Evolutionary conservation across 2,329 filamentous ascomycete genomes (phyloP).

Genomic region (Sporothrix variecibatus): DNA sequence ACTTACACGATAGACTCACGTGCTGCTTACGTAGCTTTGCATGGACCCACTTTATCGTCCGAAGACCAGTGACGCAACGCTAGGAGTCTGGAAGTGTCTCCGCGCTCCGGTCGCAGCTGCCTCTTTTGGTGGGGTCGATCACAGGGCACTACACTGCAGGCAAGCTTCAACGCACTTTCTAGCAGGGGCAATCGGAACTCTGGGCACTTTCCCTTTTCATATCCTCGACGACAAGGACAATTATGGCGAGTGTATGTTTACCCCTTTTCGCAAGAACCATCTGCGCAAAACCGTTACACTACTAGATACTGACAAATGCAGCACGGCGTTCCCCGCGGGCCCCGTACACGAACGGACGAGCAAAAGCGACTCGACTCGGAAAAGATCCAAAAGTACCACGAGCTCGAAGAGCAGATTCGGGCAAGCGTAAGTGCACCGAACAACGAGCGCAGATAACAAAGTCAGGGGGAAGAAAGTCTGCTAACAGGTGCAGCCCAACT

Average conservation of each 20-base stretch:
- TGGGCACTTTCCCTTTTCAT: neutral
- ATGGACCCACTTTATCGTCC: neutral
- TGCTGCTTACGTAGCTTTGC: neutral
- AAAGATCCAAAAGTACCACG: conserved; percentile 74
- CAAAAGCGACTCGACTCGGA: conserved; percentile 70
- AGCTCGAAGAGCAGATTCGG: conserved; percentile 68
- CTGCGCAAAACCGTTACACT: neutral
- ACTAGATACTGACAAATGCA: conserved; percentile 43
- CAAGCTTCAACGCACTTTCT: neutral
- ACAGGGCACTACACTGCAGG: neutral
- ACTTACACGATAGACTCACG: conserved; percentile 10
- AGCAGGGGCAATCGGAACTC: neutral
- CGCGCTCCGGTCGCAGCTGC: neutral
- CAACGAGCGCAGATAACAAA: neutral
- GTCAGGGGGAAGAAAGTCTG: neutral
- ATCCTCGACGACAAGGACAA: neutral
- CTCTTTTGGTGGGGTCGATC: conserved; percentile 9
- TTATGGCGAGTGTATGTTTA: conserved; percentile 14
- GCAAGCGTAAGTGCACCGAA: conserved; percentile 53
- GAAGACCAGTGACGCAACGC: conserved; percentile 16
- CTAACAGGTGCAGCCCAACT: conserved; percentile 43
- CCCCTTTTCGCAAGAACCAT: neutral
- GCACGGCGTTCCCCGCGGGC: conserved; percentile 80
- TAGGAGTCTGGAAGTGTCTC: neutral
- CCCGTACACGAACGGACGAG: conserved; percentile 65